Base-by-base conservation (phyloP, 2,329 filamentous ascomycete species). In the Calonectria pteridis region DNA sequence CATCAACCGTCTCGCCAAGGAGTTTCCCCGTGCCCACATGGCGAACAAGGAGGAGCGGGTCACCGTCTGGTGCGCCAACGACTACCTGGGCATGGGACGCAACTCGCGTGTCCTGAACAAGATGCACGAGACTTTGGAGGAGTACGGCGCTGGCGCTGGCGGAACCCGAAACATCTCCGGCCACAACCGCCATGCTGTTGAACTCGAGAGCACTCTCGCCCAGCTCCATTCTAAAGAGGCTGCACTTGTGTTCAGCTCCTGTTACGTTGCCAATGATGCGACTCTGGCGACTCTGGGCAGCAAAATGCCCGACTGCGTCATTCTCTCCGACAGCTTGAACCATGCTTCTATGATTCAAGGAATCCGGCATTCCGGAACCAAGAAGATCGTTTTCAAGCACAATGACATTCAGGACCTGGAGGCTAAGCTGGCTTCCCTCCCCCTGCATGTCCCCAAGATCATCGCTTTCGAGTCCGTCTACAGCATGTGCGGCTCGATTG, bases 301-400 rank as follows among this genome's bases (percentile, higher is more conserved):
- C 86, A 98, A 98, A 86, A 89, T 99, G 85, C 96, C 97, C 35
- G 94, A 98, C 82, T 99, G 97, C 82, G 97, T 99, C 55, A 98
- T 98, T 81, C 88, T 99, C n/a, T 98, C 96, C 7, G 97, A 99
- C 86, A 98, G 94, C 84, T 87, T 98, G 83, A 99, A 99, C 84
- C 97, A 99, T 84, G 97, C 97, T 16, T 98, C 96, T 7, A 99
- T 99, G 97, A 99, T 99, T 75, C 97, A 98, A 86, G 97, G 97
- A 58, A 99, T 99, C 81, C 95, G 97, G 55, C 97, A 99, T 86
- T 98, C 96, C 13, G 96, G 96, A 58, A 96, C 97, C 49, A 96
- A 94, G 87, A 99, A 99, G 89, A 91, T 98, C 85, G 96, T 99
- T 31, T 99, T 98, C 91, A 98, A 97, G 87, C 97, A 99, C 87